Conservation (phyloP, 1,139 yeast species). For the Hansenula sp. region DNA sequence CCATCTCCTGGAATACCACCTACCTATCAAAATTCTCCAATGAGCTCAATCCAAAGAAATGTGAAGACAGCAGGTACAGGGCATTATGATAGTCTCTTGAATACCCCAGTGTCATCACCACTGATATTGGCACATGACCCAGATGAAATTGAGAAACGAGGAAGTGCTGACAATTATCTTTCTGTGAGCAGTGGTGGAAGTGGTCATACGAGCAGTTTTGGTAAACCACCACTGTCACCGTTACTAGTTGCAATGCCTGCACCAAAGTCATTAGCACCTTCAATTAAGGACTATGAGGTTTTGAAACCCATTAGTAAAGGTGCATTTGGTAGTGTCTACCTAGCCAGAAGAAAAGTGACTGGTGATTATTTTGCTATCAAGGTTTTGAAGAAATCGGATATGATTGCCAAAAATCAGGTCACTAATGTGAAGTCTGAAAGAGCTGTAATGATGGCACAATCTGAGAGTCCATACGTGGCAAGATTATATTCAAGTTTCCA, state of each 20-base stretch:
- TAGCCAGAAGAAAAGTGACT: slow-evolving; percentile 77
- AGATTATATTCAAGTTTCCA: slow-evolving; percentile 87
- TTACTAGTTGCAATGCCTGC: slow-evolving; percentile 55
- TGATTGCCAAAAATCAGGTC: slow-evolving; percentile 96
- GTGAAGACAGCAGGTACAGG: slow-evolving; percentile 19
- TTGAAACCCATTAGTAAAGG: slow-evolving; percentile 94
- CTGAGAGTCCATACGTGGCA: slow-evolving; percentile 92
- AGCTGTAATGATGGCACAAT: slow-evolving; percentile 96
- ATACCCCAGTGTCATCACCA: slow-evolving; percentile 47
- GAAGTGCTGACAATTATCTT: slow-evolving; percentile 12
- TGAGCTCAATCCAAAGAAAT: slow-evolving; percentile 55
- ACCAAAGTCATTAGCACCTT: slow-evolving; percentile 52
- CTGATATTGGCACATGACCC: slow-evolving; percentile 21
- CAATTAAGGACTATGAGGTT: slow-evolving; percentile 84
- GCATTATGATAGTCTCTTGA: slow-evolving; percentile 11
- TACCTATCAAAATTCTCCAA: slow-evolving; percentile 39
- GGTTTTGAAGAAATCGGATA: slow-evolving; percentile 88
- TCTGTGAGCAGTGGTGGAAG: slow-evolving; percentile 9
- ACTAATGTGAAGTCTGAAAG: slow-evolving; percentile 92
- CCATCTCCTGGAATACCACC: slow-evolving; percentile 40
- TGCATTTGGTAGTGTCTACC: slow-evolving; percentile 93
- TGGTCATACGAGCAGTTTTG: slow-evolving; percentile 5
- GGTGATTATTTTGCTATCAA: slow-evolving; percentile 97
- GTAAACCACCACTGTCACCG: slow-evolving; percentile 76
- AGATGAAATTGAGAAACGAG: slow-evolving; percentile 21